Evolutionary conservation across 192 early-diverging fungal genomes (phyloP), one percentile per base, ranked within the genome.

Genomic region (Oehlia diaphana): DNA sequence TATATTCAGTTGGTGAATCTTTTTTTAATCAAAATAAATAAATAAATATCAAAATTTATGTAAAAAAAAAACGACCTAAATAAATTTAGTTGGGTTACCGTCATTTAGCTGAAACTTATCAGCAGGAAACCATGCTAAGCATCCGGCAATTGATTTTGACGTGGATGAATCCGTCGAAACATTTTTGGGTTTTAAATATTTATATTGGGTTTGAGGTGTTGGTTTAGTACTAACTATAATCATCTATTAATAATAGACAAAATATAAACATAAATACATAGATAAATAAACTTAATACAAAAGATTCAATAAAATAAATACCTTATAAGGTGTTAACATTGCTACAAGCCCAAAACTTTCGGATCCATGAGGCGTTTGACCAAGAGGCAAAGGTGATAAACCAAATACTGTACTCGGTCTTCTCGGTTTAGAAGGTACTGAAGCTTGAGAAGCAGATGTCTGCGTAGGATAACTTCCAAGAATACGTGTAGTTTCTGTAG

Each of bases 351-450:
- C 88, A 69, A 87, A 89, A 50, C 72, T 83, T 62, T 91, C 90
- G 26, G 90, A 84, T 9, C 83, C 81, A 81, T 91, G 90, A 13
- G 86, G 83, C 14, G 84, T 79, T 63, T 91, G 90, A 6, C 90
- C 90, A 63, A 87, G 81, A 19, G 90, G 90, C 26, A 89, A 69
- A 12, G 89, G 84, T 10, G 86, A 86, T 84, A 91, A 85, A 0
- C 86, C 87, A 77, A 91, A 91, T 5, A 91, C 87, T 1, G 90
- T 90, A 77, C 88, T 90, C 12, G 88, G 87, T 70, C 86, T 81
- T n/a, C 76, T 80, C 42, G 82, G 47, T 70, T 88, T 90, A 23
- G 84, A 74, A 26, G 74, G 62, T 26, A 79, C 28, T 9, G 79
- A 16, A 47, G 61, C 70, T 16, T 68, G 47, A 19, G 76, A 23